Evolutionary conservation across 805 yeast genomes (phyloP).

Genomic region (Saccharomycopsis sp.): DNA sequence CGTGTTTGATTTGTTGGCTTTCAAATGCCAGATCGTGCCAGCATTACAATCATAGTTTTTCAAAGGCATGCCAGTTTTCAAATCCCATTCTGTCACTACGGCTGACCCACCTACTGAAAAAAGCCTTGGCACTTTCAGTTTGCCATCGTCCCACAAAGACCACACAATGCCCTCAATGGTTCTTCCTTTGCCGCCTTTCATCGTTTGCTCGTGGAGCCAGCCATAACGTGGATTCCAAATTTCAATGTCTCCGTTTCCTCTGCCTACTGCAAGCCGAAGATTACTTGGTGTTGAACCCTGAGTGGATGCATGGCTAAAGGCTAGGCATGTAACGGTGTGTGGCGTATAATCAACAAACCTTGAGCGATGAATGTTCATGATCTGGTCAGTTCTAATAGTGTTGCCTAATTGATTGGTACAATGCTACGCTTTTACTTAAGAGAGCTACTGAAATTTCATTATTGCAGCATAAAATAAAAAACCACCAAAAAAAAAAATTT

Average conservation of each 20-base stretch:
- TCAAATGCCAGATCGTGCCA: slow-evolving; percentile 88
- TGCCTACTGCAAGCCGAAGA: slow-evolving; percentile 79
- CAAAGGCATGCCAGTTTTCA: slow-evolving; percentile 60
- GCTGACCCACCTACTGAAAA: slow-evolving; percentile 95
- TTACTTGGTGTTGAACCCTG: slow-evolving; percentile 41
- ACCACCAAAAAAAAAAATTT: background rate
- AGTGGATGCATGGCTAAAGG: slow-evolving; percentile 50
- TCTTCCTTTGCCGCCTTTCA: slow-evolving; percentile 74
- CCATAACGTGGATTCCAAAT: slow-evolving; percentile 82
- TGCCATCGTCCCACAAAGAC: slow-evolving; percentile 36
- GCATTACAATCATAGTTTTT: slow-evolving; percentile 82
- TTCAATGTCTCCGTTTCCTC: slow-evolving; percentile 92
- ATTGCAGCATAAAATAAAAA: background rate
- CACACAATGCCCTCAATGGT: slow-evolving; percentile 87
- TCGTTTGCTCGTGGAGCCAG: slow-evolving; percentile 70
- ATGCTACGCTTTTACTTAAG: background rate
- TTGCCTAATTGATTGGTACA: too few relatives aligned
- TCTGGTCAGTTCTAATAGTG: background rate
- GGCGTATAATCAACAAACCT: slow-evolving; percentile 86
- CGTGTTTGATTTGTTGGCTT: slow-evolving; percentile 50
- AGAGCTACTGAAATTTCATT: background rate
- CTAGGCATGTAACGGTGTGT: slow-evolving; percentile 70
- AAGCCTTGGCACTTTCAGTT: slow-evolving; percentile 51
- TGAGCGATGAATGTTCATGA: slow-evolving; percentile 79
- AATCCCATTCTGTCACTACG: slow-evolving; percentile 85